phyloP scores from a whole-genome alignment of 345 rosid genomes.

The Kandelia obovata region DNA sequence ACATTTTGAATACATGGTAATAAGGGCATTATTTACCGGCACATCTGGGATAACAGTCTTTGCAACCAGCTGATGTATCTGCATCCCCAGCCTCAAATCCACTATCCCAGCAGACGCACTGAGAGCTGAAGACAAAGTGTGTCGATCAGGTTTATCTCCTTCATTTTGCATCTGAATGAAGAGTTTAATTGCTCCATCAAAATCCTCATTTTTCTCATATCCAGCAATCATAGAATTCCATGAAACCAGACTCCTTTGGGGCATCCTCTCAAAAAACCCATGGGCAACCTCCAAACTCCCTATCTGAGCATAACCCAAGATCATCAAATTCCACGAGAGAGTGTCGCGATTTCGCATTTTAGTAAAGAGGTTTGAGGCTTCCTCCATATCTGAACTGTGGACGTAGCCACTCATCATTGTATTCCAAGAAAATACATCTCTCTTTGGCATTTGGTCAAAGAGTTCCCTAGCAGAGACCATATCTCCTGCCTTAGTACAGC shows the following conservation, averaged over 20 bases:
- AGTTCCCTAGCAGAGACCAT: constrained; percentile 50
- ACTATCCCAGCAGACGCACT: constrained; percentile 54
- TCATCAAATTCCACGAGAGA: constrained; percentile 61
- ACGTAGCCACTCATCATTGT: constrained; percentile 71
- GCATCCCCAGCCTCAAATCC: constrained; percentile 59
- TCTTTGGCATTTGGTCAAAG: constrained; percentile 53
- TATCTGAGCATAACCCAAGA: constrained; percentile 48
- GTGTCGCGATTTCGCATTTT: constrained; percentile 55
- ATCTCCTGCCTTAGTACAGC: constrained; percentile 58
- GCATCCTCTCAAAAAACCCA: constrained; percentile 50
- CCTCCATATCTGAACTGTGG: constrained; percentile 41
- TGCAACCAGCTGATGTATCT: constrained; percentile 57
- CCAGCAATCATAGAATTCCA: constrained; percentile 77
- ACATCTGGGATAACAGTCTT: constrained; percentile 51
- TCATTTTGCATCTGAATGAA: constrained; percentile 50
- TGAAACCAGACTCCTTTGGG: constrained; percentile 49
- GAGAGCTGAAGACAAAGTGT: constrained; percentile 64
- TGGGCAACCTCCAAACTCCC: constrained; percentile 43
- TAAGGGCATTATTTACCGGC: constrained; percentile 56
- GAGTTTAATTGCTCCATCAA: constrained; percentile 45
- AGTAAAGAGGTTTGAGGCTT: constrained; percentile 50
- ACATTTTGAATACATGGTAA: constrained; percentile 69
- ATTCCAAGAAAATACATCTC: constrained; percentile 70
- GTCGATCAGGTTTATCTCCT: constrained; percentile 67
- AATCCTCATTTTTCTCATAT: constrained; percentile 51